Percentiles rank a stretch among this genome's conserved stretches.
phyloP scores from a whole-genome alignment of 176 grass and related monocot species.

The Oryza punctata region DNA sequence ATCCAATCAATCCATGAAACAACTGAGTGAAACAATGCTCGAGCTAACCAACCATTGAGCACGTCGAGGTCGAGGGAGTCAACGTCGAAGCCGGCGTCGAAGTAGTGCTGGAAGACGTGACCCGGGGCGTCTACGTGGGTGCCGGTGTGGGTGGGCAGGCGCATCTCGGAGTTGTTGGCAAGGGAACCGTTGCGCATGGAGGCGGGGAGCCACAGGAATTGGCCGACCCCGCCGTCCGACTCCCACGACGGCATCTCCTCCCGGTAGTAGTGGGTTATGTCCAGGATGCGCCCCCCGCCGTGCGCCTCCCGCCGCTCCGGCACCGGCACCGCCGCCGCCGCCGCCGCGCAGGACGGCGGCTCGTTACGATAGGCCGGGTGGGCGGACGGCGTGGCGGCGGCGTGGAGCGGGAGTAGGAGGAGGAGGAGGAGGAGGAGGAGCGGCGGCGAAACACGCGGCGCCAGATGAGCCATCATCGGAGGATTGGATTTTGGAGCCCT shows the following conservation, averaged over 20 bases:
- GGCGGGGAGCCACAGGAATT: conserved; percentile 51
- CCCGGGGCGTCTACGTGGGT: conserved; percentile 73
- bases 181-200: conserved; percentile 67
- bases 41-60: conserved; percentile 52
- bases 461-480: no score
- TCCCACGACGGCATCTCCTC: conserved; percentile 68
- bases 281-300: conserved; percentile 59
- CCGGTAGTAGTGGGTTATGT: conserved; percentile 70
- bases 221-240: conserved; percentile 51
- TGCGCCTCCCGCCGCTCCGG: conserved; percentile 53
- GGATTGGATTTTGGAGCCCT: no score
- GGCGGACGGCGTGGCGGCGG: conserved; percentile 8
- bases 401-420: conserved; percentile 23
- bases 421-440: neutral
- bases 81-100: conserved; percentile 67
- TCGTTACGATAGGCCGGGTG: conserved; percentile 31
- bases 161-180: conserved; percentile 65
- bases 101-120: conserved; percentile 74
- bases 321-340: neutral
- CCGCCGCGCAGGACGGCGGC: conserved; percentile 29
- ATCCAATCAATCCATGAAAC: no score
- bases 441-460: no score
- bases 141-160: conserved; percentile 55
- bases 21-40: no score
- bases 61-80: conserved; percentile 66